Percentiles rank a stretch among this genome's conserved stretches.
phyloP scores from a whole-genome alignment of 306 rosid genomes.

The Rubus idaeus region DNA sequence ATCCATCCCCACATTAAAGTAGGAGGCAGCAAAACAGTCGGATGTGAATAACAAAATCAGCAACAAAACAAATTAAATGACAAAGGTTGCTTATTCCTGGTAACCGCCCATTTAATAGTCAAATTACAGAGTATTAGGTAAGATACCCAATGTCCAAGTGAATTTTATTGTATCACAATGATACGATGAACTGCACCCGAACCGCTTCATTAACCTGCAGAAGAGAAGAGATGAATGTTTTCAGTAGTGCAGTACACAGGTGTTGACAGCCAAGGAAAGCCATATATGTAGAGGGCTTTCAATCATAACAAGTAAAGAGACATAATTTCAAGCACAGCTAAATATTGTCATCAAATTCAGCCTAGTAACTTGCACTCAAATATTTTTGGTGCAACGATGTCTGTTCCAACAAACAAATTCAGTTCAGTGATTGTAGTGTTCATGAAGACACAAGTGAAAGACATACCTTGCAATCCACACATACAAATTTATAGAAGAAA shows the following conservation, averaged over 20 bases:
- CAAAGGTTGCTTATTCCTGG: slow-evolving; percentile 6
- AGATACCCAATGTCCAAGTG: slow-evolving; percentile 7
- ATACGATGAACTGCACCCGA: background rate
- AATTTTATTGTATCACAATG: slow-evolving; percentile 16
- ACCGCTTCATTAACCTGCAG: slow-evolving; percentile 7
- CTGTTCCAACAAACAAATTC: too few species aligned
- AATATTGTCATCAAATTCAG: background rate
- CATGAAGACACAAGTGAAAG: background rate
- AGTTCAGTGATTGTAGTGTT: background rate
- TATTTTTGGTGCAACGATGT: background rate
- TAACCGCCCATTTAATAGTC: slow-evolving; percentile 6
- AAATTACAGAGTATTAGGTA: background rate
- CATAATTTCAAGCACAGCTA: background rate
- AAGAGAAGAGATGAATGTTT: background rate
- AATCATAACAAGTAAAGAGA: background rate
- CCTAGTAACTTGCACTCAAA: background rate
- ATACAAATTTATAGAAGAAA: background rate
- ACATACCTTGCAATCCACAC: background rate
- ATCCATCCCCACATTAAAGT: background rate
- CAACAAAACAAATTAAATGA: background rate
- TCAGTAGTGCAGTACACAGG: background rate
- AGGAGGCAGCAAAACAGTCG: background rate
- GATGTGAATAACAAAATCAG: slow-evolving; percentile 1
- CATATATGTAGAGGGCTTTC: background rate
- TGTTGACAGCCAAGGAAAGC: background rate